Evolutionary conservation across 768 basidiomycete genomes (phyloP).

Genomic region (Rhodotorula diobovata): DNA sequence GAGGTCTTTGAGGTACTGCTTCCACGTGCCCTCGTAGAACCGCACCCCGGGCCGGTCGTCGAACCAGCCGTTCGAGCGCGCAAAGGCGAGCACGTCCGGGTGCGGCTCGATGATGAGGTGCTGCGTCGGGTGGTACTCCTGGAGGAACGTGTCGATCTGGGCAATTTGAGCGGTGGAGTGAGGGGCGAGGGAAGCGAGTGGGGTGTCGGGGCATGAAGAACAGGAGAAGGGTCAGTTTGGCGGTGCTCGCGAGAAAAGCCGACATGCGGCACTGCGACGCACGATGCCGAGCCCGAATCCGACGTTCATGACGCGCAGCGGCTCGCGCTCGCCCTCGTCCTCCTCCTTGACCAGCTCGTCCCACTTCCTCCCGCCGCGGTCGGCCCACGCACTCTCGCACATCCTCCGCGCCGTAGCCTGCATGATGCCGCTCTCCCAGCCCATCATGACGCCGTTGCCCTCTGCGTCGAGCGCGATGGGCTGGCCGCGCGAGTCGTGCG

Average conservation of each 20-base stretch:
- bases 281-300: conserved; percentile 89
- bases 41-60: conserved; percentile 67
- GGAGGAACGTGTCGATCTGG: conserved; percentile 42
- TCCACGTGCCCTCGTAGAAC: conserved; percentile 89
- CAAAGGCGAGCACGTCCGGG: conserved; percentile 77
- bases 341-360: conserved; percentile 41
- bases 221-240: not conserved
- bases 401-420: conserved; percentile 65
- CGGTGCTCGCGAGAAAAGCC: not conserved
- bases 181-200: not conserved
- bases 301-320: conserved; percentile 71
- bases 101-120: conserved; percentile 96
- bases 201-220: not conserved
- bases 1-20: conserved; percentile 61
- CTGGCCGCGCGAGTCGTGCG: conserved; percentile 66
- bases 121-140: conserved; percentile 34
- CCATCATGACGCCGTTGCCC: conserved; percentile 99
- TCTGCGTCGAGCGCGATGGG: conserved; percentile 72
- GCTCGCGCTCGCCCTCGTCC: conserved; percentile 20
- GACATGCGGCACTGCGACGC: no score
- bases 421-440: conserved; percentile 92
- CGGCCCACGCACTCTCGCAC: conserved; percentile 50
- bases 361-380: conserved; percentile 39
- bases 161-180: no score
- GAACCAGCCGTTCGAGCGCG: conserved; percentile 71